Evolutionary conservation across 371 early-diverging fungal species (phyloP), one percentile per base, ranked within the genome.

Genomic region (Syncephalis plumigaleata): DNA sequence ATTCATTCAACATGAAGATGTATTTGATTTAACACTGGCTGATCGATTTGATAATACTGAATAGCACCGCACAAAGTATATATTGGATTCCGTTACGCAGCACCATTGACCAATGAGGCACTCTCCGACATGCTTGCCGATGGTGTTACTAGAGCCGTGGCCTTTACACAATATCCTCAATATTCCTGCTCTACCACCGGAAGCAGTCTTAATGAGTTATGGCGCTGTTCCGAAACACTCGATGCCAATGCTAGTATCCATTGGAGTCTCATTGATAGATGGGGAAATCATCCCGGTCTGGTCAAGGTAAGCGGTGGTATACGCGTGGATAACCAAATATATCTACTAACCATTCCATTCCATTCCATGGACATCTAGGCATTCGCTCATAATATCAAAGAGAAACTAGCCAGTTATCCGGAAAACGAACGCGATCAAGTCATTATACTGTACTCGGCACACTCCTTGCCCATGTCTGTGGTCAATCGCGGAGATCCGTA

Each of bases 131-230:
- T 93, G 81, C 67, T 81, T 42, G 48, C 56, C 9, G 95, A 92
- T 56, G 84, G 84, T 2, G 80, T 91, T 1, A 63, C 73, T 46
- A 73, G 86, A 4, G 94, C 85, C 8, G 70, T 95, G 16, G 94
- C 91, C 1, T 87, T 95, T 47, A 80, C 87, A 0, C 84, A 92
- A 58, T 95, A 95, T 61, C 94, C 93, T 46, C 94, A 95, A 65
- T 93, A 90, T 65, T 88, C 89, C 15, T 91, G 96, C 56, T 84
- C 92, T 0, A 95, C 96, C 16, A 91, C 94, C 0, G 96, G 96
- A 22, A 80, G 81, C 56, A 85, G 84, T 51, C 63, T 95, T 52
- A 95, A 92, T 58, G 90, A 93, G 60, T 69, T 95, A 2, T 75
- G 73, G 49, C 73, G 79, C 21, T 61, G 67, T 5, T 66, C 87